Evolutionary conservation across 73 alveolate species (phyloP), one percentile per base, ranked within the genome.

Genomic region (Tetrahymena elliotti): DNA sequence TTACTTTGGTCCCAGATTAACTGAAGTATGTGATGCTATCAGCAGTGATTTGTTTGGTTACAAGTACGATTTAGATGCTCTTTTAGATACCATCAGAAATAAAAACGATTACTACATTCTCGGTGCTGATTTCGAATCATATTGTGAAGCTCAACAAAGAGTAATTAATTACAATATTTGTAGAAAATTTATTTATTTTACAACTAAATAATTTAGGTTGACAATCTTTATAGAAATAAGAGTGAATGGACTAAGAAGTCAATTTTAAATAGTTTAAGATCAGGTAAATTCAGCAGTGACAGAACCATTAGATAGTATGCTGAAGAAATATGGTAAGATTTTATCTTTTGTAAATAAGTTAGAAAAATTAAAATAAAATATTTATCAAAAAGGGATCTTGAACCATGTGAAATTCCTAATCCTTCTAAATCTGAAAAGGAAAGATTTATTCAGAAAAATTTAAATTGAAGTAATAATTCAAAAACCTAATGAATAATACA

Each of bases 31-130:
- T 93, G 97, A 97, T 93, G 96, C 99, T 35, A 97, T 98, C 82
- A 83, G 96, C 53, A 83, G 92, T 20, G 99, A 99, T 39, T 93
- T 93, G 24, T 98, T 98, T 93, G 99, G 99, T 83, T 98, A 97
- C 93, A 93, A 95, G 31, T 68, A 94, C 53, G 96, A 93, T 36
- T 96, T 95, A 93, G 98, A 98, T 93, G 98, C 94, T 33, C 93
- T 97, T 93, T 84, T 98, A 83, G 96, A 96, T 39, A 94, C 92
- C 10, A 95, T 98, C 35, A 94, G 95, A 31, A 93, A 98, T 35
- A 97, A 98, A 52, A 96, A 98, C 27, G 99, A 97, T 53, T 96
- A 53, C 54, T 97, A 96, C 54, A 93, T 98, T 33, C 97, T 96
- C 37, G 97, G 98, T 34, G 97, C 95, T 94, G 99, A 98, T 93